These are phyloP conservation scores for Bipolaris cookei DNA, from an alignment of 2,329 filamentous ascomycete genomes.

Conservation along the genomic window DNA sequence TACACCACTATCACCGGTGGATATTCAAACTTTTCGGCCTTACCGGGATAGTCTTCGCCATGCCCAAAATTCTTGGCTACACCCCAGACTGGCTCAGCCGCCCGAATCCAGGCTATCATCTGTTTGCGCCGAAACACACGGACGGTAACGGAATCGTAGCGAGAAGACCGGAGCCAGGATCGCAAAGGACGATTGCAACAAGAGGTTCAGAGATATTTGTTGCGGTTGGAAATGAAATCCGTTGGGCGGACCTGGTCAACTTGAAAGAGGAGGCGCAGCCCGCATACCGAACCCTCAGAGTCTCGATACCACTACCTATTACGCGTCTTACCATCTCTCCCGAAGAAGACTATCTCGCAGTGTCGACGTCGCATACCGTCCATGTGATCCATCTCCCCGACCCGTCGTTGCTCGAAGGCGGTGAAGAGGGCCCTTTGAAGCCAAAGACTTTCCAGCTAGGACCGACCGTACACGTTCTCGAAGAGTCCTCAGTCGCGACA, in stretches of 20 bases:
- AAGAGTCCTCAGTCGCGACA: slow-evolving; percentile 79
- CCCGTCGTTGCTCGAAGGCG: slow-evolving; percentile 72
- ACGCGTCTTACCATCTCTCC: slow-evolving; percentile 86
- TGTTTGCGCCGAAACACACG: slow-evolving; percentile 68
- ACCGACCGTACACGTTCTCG: slow-evolving; percentile 87
- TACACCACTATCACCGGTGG: slow-evolving; percentile 10
- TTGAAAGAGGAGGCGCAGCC: slow-evolving; percentile 66
- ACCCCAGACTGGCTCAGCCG: slow-evolving; percentile 86
- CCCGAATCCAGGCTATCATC: slow-evolving; percentile 75
- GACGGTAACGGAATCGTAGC: slow-evolving; percentile 37
- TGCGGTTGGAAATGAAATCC: slow-evolving; percentile 84
- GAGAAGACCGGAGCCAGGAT: slow-evolving; percentile 44
- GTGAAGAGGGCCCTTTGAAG: slow-evolving; percentile 71
- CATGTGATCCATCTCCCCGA: slow-evolving; percentile 88
- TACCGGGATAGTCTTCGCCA: slow-evolving; percentile 48
- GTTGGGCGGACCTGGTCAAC: slow-evolving; percentile 85
- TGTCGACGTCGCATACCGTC: slow-evolving; percentile 85
- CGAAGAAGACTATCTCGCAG: slow-evolving; percentile 78
- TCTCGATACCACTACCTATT: slow-evolving; percentile 80
- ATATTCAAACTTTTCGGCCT: not conserved
- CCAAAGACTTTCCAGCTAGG: slow-evolving; percentile 91
- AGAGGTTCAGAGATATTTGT: slow-evolving; percentile 88
- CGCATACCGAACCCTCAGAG: slow-evolving; percentile 64
- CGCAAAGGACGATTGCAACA: slow-evolving; percentile 72
- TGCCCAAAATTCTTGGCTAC: slow-evolving; percentile 87